Percentiles rank a stretch among this genome's conserved stretches.
phyloP scores from a whole-genome alignment of 495 filamentous ascomycete genomes.

The Cairneyella variabilis region DNA sequence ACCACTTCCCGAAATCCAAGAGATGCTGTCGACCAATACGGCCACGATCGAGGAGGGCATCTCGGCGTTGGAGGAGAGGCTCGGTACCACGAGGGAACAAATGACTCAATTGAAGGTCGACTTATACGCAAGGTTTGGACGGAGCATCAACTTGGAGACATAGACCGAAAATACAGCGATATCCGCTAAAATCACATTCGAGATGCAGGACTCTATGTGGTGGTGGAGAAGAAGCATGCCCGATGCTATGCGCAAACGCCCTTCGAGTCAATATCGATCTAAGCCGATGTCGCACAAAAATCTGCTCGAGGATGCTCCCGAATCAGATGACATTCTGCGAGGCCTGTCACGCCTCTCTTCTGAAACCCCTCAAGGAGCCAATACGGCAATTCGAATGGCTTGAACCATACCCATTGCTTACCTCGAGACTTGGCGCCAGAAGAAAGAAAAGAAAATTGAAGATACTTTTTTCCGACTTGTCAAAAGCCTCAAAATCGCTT shows the following conservation, averaged over 20 bases:
- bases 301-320: too few relatives aligned
- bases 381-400: too few relatives aligned
- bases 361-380: too few relatives aligned
- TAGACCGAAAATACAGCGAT: conserved; percentile 33
- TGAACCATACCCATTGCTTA: too few relatives aligned
- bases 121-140: conserved; percentile 89
- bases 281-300: too few relatives aligned
- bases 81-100: conserved; percentile 72
- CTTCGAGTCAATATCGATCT: too few relatives aligned
- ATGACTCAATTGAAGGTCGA: conserved; percentile 85
- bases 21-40: conserved; percentile 68
- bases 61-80: conserved; percentile 66
- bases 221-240: neutral
- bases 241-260: neutral
- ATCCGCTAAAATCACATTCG: conserved; percentile 7
- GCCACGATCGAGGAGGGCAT: conserved; percentile 74
- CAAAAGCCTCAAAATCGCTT: too few relatives aligned
- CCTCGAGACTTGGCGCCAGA: too few relatives aligned
- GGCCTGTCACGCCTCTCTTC: too few relatives aligned
- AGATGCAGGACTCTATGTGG: neutral
- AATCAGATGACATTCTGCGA: too few relatives aligned
- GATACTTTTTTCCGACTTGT: too few relatives aligned
- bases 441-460: too few relatives aligned
- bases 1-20: conserved; percentile 76
- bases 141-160: conserved; percentile 92